phyloP scores from a whole-genome alignment of 2,329 filamentous ascomycete species.

The Calonectria henricotiae region DNA sequence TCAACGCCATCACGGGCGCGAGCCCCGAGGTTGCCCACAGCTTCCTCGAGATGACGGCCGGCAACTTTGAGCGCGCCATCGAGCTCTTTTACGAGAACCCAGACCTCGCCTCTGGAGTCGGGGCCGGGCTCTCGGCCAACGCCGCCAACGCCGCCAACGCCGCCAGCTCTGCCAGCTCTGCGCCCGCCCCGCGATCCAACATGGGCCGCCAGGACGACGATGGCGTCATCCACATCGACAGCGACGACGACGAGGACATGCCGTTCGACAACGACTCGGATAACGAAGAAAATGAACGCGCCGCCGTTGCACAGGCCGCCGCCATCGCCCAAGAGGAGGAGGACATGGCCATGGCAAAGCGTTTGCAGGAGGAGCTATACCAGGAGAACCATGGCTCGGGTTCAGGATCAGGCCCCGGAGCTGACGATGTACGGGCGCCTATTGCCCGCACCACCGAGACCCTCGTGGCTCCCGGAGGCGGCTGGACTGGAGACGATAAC shows the following conservation, averaged over 20 bases:
- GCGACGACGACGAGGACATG: slow-evolving; percentile 62
- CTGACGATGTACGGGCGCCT: slow-evolving; percentile 83
- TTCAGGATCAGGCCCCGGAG: slow-evolving; percentile 57
- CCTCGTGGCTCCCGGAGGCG: slow-evolving; percentile 79
- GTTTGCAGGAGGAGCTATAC: slow-evolving; percentile 94
- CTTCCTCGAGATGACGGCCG: slow-evolving; percentile 89
- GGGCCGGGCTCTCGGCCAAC: slow-evolving; percentile 54
- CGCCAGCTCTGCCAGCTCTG: background rate
- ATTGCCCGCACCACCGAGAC: slow-evolving; percentile 95
- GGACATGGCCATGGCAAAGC: slow-evolving; percentile 93
- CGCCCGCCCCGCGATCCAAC: slow-evolving; percentile 46
- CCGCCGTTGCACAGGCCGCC: slow-evolving; percentile 60
- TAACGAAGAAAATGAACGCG: slow-evolving; percentile 60
- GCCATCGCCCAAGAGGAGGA: slow-evolving; percentile 80
- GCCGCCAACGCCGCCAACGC: slow-evolving; percentile 51
- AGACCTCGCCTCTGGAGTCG: slow-evolving; percentile 70
- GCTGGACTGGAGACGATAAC: slow-evolving; percentile 68
- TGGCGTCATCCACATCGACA: slow-evolving; percentile 75
- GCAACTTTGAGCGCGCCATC: slow-evolving; percentile 88
- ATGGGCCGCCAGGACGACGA: slow-evolving; percentile 57
- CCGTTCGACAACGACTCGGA: slow-evolving; percentile 60
- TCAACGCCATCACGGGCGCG: slow-evolving; percentile 86
- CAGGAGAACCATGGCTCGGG: slow-evolving; percentile 63
- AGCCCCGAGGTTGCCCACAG: slow-evolving; percentile 82
- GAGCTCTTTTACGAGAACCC: slow-evolving; percentile 93